These are phyloP conservation scores for Flaveria ramosissima DNA, from an alignment of 129 eudicot genomes.

Conservation along the genomic window DNA sequence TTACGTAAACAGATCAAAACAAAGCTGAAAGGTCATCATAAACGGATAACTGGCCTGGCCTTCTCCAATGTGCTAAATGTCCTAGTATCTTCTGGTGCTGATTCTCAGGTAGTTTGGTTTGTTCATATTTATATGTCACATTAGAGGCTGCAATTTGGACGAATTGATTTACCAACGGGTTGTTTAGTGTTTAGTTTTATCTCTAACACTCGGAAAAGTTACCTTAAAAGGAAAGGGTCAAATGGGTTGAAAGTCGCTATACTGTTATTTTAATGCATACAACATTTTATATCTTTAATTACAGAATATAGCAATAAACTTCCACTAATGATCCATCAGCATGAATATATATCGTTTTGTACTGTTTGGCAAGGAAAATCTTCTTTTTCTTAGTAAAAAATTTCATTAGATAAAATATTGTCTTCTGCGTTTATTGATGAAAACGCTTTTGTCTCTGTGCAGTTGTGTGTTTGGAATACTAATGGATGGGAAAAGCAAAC, in stretches of 20 bases:
- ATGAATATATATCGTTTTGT: background rate
- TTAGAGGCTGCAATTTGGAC: background rate
- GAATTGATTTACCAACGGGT: background rate
- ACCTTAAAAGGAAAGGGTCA: background rate
- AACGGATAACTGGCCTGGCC: constrained; percentile 80
- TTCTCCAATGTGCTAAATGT: constrained; percentile 76
- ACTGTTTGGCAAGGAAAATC: background rate
- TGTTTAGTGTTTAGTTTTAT: background rate
- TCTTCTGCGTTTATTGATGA: background rate
- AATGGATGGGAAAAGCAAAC: constrained; percentile 51
- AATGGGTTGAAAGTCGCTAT: background rate
- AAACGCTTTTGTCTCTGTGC: constrained; percentile 3
- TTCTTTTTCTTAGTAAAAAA: no score
- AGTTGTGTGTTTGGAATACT: constrained; percentile 55
- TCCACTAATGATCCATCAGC: background rate
- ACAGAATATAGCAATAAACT: background rate
- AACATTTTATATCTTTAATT: background rate
- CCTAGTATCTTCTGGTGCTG: constrained; percentile 85
- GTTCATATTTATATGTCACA: background rate
- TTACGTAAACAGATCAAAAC: constrained; percentile 56
- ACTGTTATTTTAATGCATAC: constrained; percentile 4
- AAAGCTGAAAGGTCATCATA: constrained; percentile 79
- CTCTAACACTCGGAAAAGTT: background rate
- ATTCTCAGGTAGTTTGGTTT: constrained; percentile 71
- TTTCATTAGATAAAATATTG: background rate